Percentiles rank a stretch among this genome's conserved stretches.
Conservation (phyloP, 768 basidiomycete species). For the Cystofilobasidium capitatum region DNA sequence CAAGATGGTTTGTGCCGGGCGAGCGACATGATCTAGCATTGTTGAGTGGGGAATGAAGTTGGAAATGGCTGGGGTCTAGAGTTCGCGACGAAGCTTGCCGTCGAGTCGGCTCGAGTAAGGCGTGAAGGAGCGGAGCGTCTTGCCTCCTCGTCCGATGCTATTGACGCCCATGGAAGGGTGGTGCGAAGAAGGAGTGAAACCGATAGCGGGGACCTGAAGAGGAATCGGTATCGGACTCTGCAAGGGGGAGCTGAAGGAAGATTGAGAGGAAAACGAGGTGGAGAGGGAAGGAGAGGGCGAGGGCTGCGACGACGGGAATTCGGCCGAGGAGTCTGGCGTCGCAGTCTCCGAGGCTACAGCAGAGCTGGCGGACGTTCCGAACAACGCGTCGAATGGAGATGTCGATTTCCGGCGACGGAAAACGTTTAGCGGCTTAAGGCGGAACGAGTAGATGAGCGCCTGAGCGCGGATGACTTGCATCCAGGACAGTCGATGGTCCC, state of each 20-base stretch:
- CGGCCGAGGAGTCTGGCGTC: neutral
- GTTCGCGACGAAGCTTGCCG: neutral
- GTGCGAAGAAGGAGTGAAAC: conserved; percentile 1
- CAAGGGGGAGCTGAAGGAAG: neutral
- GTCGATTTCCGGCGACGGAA: neutral
- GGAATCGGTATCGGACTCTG: neutral
- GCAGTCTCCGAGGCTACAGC: neutral
- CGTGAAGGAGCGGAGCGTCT: neutral
- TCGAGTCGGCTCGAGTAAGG: neutral
- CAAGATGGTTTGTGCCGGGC: too few relatives aligned
- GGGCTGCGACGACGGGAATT: neutral
- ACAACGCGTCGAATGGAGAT: neutral
- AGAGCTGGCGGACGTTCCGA: neutral
- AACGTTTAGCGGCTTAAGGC: neutral
- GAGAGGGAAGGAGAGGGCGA: neutral
- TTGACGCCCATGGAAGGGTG: neutral
- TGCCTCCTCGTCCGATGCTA: neutral
- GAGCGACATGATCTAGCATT: too few relatives aligned
- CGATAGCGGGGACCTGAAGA: neutral
- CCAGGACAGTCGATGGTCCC: neutral
- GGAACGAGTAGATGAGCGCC: neutral
- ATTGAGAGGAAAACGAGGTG: neutral
- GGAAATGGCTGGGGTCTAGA: too few relatives aligned
- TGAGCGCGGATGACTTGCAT: neutral
- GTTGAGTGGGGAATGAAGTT: too few relatives aligned